Evolutionary conservation across 192 early-diverging fungal species (phyloP).

Genomic region (Rhizophlyctis rosea): DNA sequence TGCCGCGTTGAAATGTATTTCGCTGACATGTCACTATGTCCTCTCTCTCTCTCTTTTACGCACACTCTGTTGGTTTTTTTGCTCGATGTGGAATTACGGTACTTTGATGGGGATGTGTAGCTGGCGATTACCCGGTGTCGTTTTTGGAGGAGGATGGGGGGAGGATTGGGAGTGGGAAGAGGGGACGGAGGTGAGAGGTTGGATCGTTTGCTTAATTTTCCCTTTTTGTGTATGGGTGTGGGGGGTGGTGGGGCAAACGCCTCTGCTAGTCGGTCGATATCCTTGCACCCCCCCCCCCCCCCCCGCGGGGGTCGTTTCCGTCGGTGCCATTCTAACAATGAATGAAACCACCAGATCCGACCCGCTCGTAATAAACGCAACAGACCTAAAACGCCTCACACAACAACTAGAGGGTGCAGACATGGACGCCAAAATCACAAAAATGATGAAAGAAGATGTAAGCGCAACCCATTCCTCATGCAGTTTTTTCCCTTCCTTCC

Average conservation of each 20-base stretch:
- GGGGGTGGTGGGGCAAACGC: no score
- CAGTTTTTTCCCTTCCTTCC: background rate
- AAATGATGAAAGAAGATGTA: slow-evolving; percentile 27
- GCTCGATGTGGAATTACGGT: no score
- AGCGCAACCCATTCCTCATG: background rate
- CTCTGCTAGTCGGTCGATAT: no score
- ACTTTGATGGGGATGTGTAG: no score
- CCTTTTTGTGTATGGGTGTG: background rate
- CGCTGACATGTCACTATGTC: background rate
- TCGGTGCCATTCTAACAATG: no score
- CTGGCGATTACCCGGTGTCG: background rate
- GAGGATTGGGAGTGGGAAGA: background rate
- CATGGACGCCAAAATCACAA: slow-evolving; percentile 15
- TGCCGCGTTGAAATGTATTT: background rate
- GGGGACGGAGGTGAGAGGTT: background rate
- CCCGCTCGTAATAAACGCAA: slow-evolving; percentile 28
- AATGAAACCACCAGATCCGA: slow-evolving; percentile 12
- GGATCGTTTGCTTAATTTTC: background rate
- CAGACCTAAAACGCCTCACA: slow-evolving; percentile 34
- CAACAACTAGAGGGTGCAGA: slow-evolving; percentile 25
- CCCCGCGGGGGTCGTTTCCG: no score
- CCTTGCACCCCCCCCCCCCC: no score
- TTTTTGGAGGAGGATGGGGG: background rate
- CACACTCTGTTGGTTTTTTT: background rate
- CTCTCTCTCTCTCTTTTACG: background rate